Conservation (phyloP, 352 stramenopile genomes). For the Globisporangium iwayamae region DNA sequence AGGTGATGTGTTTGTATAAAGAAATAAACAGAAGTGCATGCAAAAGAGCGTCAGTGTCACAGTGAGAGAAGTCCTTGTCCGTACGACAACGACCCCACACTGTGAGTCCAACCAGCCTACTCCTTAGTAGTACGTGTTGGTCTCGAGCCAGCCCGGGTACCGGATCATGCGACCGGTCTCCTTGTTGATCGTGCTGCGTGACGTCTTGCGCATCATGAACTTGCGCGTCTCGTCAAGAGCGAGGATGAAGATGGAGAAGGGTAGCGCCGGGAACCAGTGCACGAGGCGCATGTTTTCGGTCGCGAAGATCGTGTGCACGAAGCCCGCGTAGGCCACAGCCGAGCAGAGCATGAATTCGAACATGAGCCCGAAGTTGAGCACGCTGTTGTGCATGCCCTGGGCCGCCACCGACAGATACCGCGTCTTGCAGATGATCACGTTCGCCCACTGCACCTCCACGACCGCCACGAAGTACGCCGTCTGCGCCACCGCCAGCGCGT, state of each 20-base stretch:
- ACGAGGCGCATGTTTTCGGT: constrained; percentile 86
- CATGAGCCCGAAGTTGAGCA: constrained; percentile 92
- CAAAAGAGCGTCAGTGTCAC: neutral
- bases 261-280: constrained; percentile 90
- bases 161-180: constrained; percentile 77
- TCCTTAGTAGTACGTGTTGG: constrained; percentile 88
- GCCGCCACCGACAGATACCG: constrained; percentile 85
- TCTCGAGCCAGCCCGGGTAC: constrained; percentile 86
- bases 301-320: constrained; percentile 78
- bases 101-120: neutral
- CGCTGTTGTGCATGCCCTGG: constrained; percentile 91
- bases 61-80: no score
- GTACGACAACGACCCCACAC: no score
- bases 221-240: constrained; percentile 90
- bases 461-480: constrained; percentile 85
- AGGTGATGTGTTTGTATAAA: neutral
- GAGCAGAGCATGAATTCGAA: constrained; percentile 90
- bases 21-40: neutral
- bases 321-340: constrained; percentile 81
- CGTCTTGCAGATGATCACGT: constrained; percentile 93
- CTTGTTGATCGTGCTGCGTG: constrained; percentile 63
- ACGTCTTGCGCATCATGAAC: constrained; percentile 86
- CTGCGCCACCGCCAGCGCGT: constrained; percentile 79
- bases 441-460: constrained; percentile 89
- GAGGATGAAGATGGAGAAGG: constrained; percentile 88